Percentiles rank a stretch among this genome's conserved stretches.
Conservation (phyloP, 768 basidiomycete species). For the Infundibulicybe gibba region DNA sequence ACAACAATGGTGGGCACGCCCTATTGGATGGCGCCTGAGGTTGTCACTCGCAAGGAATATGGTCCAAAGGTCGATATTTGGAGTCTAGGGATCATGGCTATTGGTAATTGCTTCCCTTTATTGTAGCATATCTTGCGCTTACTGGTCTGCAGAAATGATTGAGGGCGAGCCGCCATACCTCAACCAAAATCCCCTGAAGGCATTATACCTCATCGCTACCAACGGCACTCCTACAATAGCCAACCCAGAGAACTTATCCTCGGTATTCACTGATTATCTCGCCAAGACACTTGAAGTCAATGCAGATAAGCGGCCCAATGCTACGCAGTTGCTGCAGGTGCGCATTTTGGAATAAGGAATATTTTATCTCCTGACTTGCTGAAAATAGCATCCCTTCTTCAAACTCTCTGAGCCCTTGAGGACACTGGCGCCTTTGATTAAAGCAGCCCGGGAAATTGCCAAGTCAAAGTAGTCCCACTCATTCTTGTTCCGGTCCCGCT, state of each 20-base stretch:
- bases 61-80: constrained; percentile 99
- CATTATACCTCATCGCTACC: constrained; percentile 95
- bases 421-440: constrained; percentile 86
- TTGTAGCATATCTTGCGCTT: constrained; percentile 1
- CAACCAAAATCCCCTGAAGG: constrained; percentile 95
- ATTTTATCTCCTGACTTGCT: constrained; percentile 1
- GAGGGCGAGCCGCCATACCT: constrained; percentile 96
- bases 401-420: constrained; percentile 81
- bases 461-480: constrained; percentile 47
- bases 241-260: constrained; percentile 72
- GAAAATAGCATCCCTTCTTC: constrained; percentile 79
- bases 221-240: constrained; percentile 97
- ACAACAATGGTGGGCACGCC: constrained; percentile 99
- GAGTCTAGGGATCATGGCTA: constrained; percentile 95
- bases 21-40: constrained; percentile 99
- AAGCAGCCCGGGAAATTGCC: constrained; percentile 85
- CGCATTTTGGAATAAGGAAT: constrained; percentile 15
- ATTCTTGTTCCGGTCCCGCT: background rate
- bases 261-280: constrained; percentile 87
- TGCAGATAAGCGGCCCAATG: constrained; percentile 88
- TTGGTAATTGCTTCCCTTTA: constrained; percentile 50
- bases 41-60: constrained; percentile 96
- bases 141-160: constrained; percentile 75
- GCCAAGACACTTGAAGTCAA: constrained; percentile 89
- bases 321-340: constrained; percentile 76